Base-by-base conservation (phyloP, 2,329 filamentous ascomycete genomes). In the Fusarium armeniacum region DNA sequence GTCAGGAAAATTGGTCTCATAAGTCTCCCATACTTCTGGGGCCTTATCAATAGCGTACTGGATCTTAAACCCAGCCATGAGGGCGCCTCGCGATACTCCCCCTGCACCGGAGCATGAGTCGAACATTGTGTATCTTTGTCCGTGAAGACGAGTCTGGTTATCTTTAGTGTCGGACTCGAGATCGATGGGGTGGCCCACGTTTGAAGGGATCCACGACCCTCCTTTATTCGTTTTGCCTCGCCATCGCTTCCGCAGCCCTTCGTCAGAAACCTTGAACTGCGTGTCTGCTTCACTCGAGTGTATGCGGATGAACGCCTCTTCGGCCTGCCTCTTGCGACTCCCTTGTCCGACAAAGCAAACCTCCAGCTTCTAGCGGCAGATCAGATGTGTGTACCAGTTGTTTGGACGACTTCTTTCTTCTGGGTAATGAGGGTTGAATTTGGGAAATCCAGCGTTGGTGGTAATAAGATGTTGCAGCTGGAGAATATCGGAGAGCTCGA, bases 101-200 rank as follows among this genome's bases (percentile, higher is more conserved):
- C 93, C 92, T 3, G 87, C 91, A 2, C 93, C 92, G 35, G 88
- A 91, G 67, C 93, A 96, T 0, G 86, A 84, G 73, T 96, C 93
- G 2, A 88, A 91, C 26, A 90, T 87, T 0, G 89, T 91, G 64
- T 93, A 93, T 40, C 81, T 82, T 46, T 87, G 85, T 0, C 77
- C 77, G 0, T 58, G 60, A 1, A 22, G 6, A 59, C 73, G 58
- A 6, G 10, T 28, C 24, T 55, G 54, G 9, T 52, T 26, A 12
- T 46, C 52, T 12, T 38, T 18, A 2, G 22, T 22, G 18, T 68
- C 52, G 5, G 65, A 47, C 2, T 78, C 75, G 2, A 80, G 16
- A 36, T 78, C 68, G 26, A 78, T 60, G 5, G 62, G 43, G 30
- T 57, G 36, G 12, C 26, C 53, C 20, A 24, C 18, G 15, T 38